Percentiles rank a stretch among this genome's conserved stretches.
Conservation (phyloP, 192 early-diverging fungal species). For the Dispira parvispora region DNA sequence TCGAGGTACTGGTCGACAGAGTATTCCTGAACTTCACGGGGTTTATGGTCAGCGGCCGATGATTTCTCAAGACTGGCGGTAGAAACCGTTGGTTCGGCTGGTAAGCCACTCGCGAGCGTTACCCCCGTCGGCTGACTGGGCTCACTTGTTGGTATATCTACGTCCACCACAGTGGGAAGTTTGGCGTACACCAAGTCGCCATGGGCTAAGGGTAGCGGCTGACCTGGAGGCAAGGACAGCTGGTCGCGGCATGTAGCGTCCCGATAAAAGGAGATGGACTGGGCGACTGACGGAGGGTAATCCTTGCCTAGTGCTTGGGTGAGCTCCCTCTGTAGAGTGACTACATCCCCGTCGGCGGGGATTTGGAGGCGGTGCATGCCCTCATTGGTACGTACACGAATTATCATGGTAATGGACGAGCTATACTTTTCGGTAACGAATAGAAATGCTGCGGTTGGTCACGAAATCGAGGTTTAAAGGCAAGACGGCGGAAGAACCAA, state of each 20-base stretch:
- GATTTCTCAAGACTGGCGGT: conserved; percentile 24
- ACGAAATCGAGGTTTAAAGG: no score
- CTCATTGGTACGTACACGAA: conserved; percentile 3
- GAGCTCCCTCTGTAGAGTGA: neutral
- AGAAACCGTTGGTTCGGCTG: neutral
- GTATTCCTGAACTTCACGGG: neutral
- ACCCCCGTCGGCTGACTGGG: neutral
- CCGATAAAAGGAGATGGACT: neutral
- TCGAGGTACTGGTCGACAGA: neutral
- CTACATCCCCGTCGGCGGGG: neutral
- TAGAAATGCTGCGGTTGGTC: no score
- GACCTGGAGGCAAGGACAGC: neutral
- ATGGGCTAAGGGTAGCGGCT: neutral
- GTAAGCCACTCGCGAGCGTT: neutral
- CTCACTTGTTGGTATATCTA: neutral
- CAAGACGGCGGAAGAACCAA: no score
- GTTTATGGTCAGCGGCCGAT: no score
- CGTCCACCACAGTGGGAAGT: neutral
- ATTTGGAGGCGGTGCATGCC: conserved; percentile 7
- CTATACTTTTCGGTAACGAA: no score
- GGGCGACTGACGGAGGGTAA: neutral
- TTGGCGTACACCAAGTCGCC: neutral
- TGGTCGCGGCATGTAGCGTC: neutral
- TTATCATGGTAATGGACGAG: neutral
- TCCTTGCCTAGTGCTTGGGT: neutral